These are phyloP conservation scores for Euphrasia arctica DNA, from an alignment of 305 asterid species.

Conservation along the genomic window DNA sequence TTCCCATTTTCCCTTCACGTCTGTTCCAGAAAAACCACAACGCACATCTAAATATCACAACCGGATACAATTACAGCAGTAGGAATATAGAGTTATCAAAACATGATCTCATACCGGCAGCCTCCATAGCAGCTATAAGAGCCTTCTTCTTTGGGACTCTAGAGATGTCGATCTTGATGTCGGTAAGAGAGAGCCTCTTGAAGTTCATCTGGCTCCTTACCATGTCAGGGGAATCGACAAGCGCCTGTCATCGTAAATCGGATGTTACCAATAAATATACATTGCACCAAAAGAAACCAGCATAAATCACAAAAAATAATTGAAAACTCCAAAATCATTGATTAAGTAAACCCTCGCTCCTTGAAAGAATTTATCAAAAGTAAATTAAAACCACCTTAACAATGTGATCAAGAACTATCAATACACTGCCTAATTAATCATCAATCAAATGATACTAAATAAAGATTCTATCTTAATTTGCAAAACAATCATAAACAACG, in stretches of 20 bases:
- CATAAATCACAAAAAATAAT: not conserved
- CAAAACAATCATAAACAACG: not conserved
- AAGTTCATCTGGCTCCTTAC: slow-evolving; percentile 86
- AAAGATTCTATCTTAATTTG: not conserved
- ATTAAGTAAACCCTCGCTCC: not conserved
- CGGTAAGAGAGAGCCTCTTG: slow-evolving; percentile 87
- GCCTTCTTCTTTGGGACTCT: slow-evolving; percentile 78
- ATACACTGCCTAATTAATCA: too few species aligned
- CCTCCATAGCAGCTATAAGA: slow-evolving; percentile 86
- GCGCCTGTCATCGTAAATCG: slow-evolving; percentile 46
- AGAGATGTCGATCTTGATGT: slow-evolving; percentile 79
- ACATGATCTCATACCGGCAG: slow-evolving; percentile 56
- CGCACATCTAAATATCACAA: not conserved
- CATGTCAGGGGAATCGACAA: slow-evolving; percentile 90
- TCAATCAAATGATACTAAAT: not conserved
- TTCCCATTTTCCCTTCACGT: slow-evolving; percentile 92
- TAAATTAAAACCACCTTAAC: too few species aligned
- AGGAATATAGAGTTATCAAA: not conserved
- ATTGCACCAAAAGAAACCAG: not conserved
- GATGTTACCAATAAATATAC: not conserved
- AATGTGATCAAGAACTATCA: too few species aligned
- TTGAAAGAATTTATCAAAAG: too few species aligned
- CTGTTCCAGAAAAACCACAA: slow-evolving; percentile 27
- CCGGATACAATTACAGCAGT: not conserved
- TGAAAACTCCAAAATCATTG: not conserved